A percentile compares a stretch with the other conserved stretches of the same genome.
phyloP scores from a whole-genome alignment of 371 early-diverging fungal species.

The Rhizomucor miehei region DNA sequence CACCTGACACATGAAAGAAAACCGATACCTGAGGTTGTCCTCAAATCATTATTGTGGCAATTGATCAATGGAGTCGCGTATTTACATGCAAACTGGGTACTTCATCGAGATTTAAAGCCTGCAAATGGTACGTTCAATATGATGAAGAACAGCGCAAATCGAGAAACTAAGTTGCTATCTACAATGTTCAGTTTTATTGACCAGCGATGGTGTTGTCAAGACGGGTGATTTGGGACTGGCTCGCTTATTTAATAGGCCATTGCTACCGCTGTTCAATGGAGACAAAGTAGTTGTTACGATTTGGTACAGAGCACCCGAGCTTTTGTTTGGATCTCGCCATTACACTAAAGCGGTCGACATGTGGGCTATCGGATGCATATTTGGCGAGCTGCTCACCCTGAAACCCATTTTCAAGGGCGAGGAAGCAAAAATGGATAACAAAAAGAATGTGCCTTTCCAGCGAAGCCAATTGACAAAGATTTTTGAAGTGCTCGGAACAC shows the following conservation, averaged over 20 bases:
- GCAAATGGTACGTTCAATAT: slow-evolving; percentile 62
- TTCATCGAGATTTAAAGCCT: slow-evolving; percentile 92
- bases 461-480: slow-evolving; percentile 87
- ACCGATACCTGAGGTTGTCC: slow-evolving; percentile 75
- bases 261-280: slow-evolving; percentile 81
- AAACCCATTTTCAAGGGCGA: slow-evolving; percentile 95
- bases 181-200: slow-evolving; percentile 63
- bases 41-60: slow-evolving; percentile 92
- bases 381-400: slow-evolving; percentile 87
- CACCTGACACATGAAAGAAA: slow-evolving; percentile 72
- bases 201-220: slow-evolving; percentile 84
- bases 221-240: slow-evolving; percentile 94
- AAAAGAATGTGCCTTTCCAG: slow-evolving; percentile 89
- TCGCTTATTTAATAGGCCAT: slow-evolving; percentile 74
- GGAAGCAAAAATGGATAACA: slow-evolving; percentile 88
- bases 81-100: slow-evolving; percentile 89
- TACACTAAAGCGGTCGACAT: slow-evolving; percentile 93
- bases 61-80: slow-evolving; percentile 89
- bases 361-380: slow-evolving; percentile 97
- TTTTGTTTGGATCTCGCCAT: slow-evolving; percentile 87
- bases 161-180: too few species aligned
- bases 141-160: background rate
- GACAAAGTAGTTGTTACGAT: slow-evolving; percentile 97
- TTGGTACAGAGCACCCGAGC: slow-evolving; percentile 97
- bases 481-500: slow-evolving; percentile 86